Conservation (phyloP, 371 early-diverging fungal species). For the Mucor velutinosus region DNA sequence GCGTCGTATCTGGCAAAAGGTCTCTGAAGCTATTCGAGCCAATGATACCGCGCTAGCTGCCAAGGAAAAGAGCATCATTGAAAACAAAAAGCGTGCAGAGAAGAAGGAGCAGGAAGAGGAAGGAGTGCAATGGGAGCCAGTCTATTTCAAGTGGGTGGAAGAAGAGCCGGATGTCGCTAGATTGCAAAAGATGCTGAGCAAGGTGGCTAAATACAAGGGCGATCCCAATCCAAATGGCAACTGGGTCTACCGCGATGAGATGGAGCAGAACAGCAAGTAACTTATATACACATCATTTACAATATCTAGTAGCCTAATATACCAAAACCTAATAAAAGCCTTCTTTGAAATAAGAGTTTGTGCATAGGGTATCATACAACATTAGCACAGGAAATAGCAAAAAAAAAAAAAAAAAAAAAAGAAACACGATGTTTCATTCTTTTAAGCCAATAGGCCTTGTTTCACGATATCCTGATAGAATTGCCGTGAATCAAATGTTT, state of each 20-base stretch:
- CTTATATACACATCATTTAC: background rate
- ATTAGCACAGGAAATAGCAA: too few species aligned
- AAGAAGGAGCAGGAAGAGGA: conserved; percentile 59
- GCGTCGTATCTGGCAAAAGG: conserved; percentile 70
- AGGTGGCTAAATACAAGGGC: background rate
- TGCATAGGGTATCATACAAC: too few species aligned
- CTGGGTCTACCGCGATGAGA: conserved; percentile 8
- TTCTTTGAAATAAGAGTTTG: background rate
- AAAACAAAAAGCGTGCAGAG: conserved; percentile 69
- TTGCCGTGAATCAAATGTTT: conserved; percentile 1
- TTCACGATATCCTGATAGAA: background rate
- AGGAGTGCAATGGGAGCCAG: conserved; percentile 60
- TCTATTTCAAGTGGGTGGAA: conserved; percentile 57
- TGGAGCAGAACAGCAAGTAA: background rate
- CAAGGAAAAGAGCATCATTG: conserved; percentile 67
- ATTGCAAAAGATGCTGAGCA: conserved; percentile 39
- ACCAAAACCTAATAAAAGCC: background rate
- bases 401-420: too few species aligned
- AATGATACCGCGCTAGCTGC: conserved; percentile 69
- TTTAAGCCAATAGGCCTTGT: background rate
- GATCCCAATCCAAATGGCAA: conserved; percentile 1
- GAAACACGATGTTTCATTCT: background rate
- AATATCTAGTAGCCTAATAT: background rate
- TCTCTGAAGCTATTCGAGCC: conserved; percentile 66
- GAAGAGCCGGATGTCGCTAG: conserved; percentile 42